Percentiles rank a stretch among this genome's conserved stretches.
Evolutionary conservation across 2,329 filamentous ascomycete genomes (phyloP).

Genomic region (Apiospora malaysiana): DNA sequence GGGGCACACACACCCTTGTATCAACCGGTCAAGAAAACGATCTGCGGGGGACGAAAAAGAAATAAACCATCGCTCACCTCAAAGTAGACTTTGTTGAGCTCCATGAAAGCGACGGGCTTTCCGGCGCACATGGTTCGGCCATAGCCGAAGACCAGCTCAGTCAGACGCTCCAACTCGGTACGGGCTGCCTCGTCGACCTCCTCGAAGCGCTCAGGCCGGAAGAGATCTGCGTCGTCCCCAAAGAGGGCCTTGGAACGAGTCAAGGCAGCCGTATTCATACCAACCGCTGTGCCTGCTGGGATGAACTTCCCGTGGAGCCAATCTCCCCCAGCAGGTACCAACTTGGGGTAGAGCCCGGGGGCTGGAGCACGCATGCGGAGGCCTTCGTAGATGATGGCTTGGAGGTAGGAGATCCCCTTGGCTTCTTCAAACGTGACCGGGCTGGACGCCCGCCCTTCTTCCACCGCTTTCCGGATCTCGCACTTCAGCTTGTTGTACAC

Average conservation of each 20-base stretch:
- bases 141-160: constrained; percentile 44
- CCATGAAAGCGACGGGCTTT: constrained; percentile 46
- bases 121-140: constrained; percentile 46
- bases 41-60: not conserved
- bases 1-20: not conserved
- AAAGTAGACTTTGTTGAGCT: constrained; percentile 47
- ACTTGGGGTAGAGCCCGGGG: constrained; percentile 36
- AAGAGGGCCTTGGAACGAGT: constrained; percentile 36
- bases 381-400: constrained; percentile 45
- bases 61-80: constrained; percentile 39
- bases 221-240: constrained; percentile 43
- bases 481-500: constrained; percentile 50
- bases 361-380: constrained; percentile 44
- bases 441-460: constrained; percentile 39
- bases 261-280: constrained; percentile 40
- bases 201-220: constrained; percentile 50
- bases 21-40: not conserved
- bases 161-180: constrained; percentile 37
- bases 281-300: constrained; percentile 44
- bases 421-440: constrained; percentile 39
- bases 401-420: constrained; percentile 42
- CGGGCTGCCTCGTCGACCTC: constrained; percentile 37
- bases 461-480: constrained; percentile 48
- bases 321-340: constrained; percentile 37
- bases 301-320: constrained; percentile 39